Base-by-base conservation (phyloP, 2,329 filamentous ascomycete genomes). In the Phialocephala subalpina region DNA sequence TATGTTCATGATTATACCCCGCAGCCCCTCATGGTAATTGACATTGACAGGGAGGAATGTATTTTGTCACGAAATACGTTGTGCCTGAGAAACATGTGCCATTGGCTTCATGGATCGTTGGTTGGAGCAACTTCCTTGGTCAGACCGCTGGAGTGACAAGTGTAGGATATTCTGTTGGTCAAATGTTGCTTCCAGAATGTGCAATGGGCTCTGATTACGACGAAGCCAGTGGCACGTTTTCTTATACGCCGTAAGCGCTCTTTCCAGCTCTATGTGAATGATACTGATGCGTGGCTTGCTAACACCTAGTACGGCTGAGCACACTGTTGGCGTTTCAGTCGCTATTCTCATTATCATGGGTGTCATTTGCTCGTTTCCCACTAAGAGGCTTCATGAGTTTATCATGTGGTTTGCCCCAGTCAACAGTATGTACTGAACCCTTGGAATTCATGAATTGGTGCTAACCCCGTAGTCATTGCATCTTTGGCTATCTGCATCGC, bases 301-400 rank as follows among this genome's bases (percentile, higher is more conserved):
- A 25, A 33, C 16, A 29, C 4, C 4, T 18, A 53, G 49, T 18
- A 33, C 49, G 3, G 27, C 49, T 5, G 49, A 53, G 49, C 25
- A 33, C 16, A 53, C 49, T 33, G 49, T 33, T 29, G 25, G 27
- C 3, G 11, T 53, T 12, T 53, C 25, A 29, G 49, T 49, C n/a
- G 45, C 25, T 29, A 33, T 53, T 11, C 49, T 33, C 49, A 53
- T 53, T n/a, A 53, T 53, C 12, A 53, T 53, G 49, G 49, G 49
- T 7, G 16, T 53, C 2, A 53, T 53, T 29, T 53, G 45, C 27
- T 53, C 27, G 25, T 53, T 53, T 14, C 49, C 49, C 7, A 53
- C 49, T 16, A 53, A 33, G 14, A 29, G 27, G 49, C 49, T 53
- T 18, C 49, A 53, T 29, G 49, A 53, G 18, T 53, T 29, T 29